phyloP scores from a whole-genome alignment of 441 rosid species.

The Isatis lusitanica region DNA sequence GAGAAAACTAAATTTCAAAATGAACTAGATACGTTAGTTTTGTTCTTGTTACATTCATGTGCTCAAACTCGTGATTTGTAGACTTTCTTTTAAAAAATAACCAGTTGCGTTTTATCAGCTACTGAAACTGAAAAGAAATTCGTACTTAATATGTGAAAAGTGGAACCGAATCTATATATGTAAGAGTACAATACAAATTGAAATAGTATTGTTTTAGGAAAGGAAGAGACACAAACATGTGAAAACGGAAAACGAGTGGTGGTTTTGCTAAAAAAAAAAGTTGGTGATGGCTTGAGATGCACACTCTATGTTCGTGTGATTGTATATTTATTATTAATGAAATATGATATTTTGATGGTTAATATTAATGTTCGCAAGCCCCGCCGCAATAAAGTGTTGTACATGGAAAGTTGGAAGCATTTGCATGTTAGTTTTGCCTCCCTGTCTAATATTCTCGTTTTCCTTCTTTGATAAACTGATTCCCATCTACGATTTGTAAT shows the following conservation, averaged over 20 bases:
- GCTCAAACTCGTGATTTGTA: not conserved
- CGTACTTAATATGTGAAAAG: not conserved
- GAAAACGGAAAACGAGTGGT: slow-evolving; percentile 11
- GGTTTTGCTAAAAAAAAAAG: slow-evolving; percentile 12
- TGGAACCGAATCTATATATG: not conserved
- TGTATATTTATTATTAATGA: not conserved
- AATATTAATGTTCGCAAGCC: slow-evolving; percentile 15
- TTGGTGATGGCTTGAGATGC: slow-evolving; percentile 6
- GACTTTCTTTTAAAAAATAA: not conserved
- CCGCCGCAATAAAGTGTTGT: slow-evolving; percentile 16
- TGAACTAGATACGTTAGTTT: not conserved
- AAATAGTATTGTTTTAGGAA: not conserved
- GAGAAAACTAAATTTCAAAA: not conserved
- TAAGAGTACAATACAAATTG: not conserved
- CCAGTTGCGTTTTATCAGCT: no score
- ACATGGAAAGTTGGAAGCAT: slow-evolving; percentile 16
- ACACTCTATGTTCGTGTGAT: not conserved
- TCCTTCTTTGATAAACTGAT: not conserved
- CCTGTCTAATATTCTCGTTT: slow-evolving; percentile 27
- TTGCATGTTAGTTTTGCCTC: slow-evolving; percentile 37
- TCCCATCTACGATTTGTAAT: not conserved
- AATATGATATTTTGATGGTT: slow-evolving; percentile 23
- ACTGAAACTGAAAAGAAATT: not conserved
- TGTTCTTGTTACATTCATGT: not conserved
- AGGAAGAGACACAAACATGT: slow-evolving; percentile 33